Conservation (phyloP, 2,329 filamentous ascomycete genomes). For the Clonostachys solani region DNA sequence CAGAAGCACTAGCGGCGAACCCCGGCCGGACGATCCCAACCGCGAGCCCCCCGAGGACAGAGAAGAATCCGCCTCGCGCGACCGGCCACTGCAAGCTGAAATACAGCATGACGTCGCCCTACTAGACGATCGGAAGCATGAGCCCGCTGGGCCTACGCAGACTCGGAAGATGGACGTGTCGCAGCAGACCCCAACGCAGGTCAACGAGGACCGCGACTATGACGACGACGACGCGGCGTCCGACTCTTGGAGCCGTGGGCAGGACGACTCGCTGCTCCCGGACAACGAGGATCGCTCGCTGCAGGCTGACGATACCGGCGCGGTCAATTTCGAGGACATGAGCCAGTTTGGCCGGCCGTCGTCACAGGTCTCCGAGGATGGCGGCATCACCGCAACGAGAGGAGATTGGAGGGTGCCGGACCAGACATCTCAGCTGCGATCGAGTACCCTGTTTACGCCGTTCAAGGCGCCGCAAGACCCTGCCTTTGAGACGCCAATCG, state of each 20-base stretch:
- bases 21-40: neutral
- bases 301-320: slow-evolving; percentile 43
- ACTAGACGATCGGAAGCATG: neutral
- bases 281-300: slow-evolving; percentile 28
- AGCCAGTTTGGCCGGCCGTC: slow-evolving; percentile 27
- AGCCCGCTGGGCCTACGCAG: neutral
- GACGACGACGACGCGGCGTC: slow-evolving; percentile 43
- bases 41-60: neutral
- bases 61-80: too few species aligned
- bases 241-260: slow-evolving; percentile 10
- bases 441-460: slow-evolving; percentile 12
- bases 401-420: slow-evolving; percentile 31
- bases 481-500: slow-evolving; percentile 40
- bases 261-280: slow-evolving; percentile 12
- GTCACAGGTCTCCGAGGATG: slow-evolving; percentile 36
- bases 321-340: slow-evolving; percentile 37
- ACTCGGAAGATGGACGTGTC: slow-evolving; percentile 37
- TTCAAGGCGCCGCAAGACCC: slow-evolving; percentile 1
- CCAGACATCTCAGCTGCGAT: slow-evolving; percentile 19
- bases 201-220: slow-evolving; percentile 53
- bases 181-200: slow-evolving; percentile 50
- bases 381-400: slow-evolving; percentile 28
- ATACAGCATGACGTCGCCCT: slow-evolving; percentile 4
- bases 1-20: neutral
- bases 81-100: slow-evolving; percentile 11